A percentile compares a stretch with the other conserved stretches of the same genome.
These are phyloP conservation scores for Naganishia kalamii DNA, from an alignment of 768 basidiomycete species.

Conservation along the genomic window DNA sequence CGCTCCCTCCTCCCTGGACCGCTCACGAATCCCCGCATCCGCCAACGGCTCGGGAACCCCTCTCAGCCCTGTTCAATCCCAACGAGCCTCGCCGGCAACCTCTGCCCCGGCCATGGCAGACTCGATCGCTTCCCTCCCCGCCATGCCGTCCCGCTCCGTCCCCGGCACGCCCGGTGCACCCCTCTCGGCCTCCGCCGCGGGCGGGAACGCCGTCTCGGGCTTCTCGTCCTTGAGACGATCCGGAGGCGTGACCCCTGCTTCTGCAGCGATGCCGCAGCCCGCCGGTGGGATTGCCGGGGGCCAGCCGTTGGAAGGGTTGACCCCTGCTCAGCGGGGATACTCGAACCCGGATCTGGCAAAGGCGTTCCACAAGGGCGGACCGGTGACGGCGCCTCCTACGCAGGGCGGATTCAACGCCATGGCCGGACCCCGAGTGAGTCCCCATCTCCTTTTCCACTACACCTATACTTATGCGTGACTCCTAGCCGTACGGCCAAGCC, in stretches of 20 bases:
- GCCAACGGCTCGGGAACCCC: slow-evolving; percentile 26
- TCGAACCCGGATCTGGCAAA: slow-evolving; percentile 48
- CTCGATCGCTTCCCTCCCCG: slow-evolving; percentile 43
- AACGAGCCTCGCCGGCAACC: slow-evolving; percentile 27
- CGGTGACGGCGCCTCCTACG: neutral
- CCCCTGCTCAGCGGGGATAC: slow-evolving; percentile 41
- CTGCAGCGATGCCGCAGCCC: slow-evolving; percentile 22
- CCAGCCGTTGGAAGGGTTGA: slow-evolving; percentile 30
- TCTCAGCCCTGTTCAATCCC: slow-evolving; percentile 19
- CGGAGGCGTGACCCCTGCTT: slow-evolving; percentile 15
- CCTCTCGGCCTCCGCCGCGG: slow-evolving; percentile 30
- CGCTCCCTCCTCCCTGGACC: slow-evolving; percentile 22
- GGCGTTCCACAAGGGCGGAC: slow-evolving; percentile 40
- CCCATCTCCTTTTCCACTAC: neutral
- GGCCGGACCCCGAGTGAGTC: slow-evolving; percentile 37
- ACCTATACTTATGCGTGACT: neutral
- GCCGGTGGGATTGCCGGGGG: slow-evolving; percentile 25
- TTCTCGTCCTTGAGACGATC: slow-evolving; percentile 29
- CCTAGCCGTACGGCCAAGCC: slow-evolving; percentile 29
- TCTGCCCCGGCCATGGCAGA: slow-evolving; percentile 38
- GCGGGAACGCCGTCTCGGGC: slow-evolving; percentile 26
- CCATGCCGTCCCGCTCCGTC: slow-evolving; percentile 45
- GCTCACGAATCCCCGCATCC: slow-evolving; percentile 14
- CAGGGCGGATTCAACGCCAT: slow-evolving; percentile 33
- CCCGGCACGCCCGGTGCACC: slow-evolving; percentile 42